Percentiles rank a stretch among this genome's conserved stretches.
phyloP scores from a whole-genome alignment of 225 moss, liverwort and hornwort genomes.

The Asterella californica region DNA sequence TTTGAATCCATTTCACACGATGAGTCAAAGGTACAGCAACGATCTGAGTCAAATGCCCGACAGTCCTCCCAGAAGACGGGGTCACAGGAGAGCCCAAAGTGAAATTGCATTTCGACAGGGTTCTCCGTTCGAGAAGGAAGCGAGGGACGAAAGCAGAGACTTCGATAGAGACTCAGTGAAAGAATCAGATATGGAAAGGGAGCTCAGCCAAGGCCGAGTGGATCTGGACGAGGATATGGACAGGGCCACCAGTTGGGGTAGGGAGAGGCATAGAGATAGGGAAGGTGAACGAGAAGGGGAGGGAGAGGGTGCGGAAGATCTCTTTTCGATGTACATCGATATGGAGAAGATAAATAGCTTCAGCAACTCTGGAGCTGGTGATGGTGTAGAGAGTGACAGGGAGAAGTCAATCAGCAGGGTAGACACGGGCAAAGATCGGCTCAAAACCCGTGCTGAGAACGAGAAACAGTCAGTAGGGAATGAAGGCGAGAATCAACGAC shows the following conservation, averaged over 20 bases:
- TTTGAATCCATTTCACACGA: conserved; percentile 18
- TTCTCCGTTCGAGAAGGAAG: conserved; percentile 31
- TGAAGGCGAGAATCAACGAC: not conserved
- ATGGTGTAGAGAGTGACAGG: conserved; percentile 26
- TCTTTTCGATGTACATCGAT: conserved; percentile 42
- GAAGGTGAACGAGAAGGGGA: conserved; percentile 22
- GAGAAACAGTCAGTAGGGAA: conserved; percentile 2
- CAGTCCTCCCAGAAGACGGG: conserved; percentile 32
- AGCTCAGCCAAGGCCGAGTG: conserved; percentile 4
- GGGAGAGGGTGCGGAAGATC: conserved; percentile 27
- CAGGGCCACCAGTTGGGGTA: conserved; percentile 21
- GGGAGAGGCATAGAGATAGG: conserved; percentile 20
- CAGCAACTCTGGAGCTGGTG: conserved; percentile 15
- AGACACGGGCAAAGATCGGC: conserved; percentile 19
- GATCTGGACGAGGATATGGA: conserved; percentile 32
- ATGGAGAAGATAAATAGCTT: conserved; percentile 38
- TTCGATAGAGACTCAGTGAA: conserved; percentile 17
- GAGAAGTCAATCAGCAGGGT: conserved; percentile 16
- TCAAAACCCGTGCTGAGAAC: conserved; percentile 9
- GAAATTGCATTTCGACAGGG: conserved; percentile 45
- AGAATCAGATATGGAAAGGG: conserved; percentile 21
- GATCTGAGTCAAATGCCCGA: conserved; percentile 38
- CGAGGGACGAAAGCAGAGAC: conserved; percentile 24
- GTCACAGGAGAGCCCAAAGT: conserved; percentile 33
- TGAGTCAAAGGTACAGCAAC: conserved; percentile 35